Conservation (phyloP, 352 stramenopile species). For the Globisporangium canariense region DNA sequence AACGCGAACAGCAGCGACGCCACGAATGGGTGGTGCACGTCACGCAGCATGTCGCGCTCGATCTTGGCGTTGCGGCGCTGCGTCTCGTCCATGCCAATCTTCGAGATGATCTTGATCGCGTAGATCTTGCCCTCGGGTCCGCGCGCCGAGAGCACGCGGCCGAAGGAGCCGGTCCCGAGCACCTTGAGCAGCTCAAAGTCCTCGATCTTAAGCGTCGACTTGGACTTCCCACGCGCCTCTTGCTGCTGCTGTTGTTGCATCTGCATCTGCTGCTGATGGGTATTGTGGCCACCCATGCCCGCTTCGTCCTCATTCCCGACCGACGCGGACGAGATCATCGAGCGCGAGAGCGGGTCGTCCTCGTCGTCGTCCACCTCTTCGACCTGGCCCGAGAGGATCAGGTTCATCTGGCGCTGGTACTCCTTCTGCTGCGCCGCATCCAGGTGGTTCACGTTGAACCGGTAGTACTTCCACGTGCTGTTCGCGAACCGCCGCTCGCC, state of each 20-base stretch:
- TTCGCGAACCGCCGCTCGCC: slow-evolving; percentile 72
- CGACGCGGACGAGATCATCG: slow-evolving; percentile 53
- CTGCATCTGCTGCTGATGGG: slow-evolving; percentile 23
- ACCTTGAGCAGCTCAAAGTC: slow-evolving; percentile 88
- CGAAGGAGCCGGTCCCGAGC: slow-evolving; percentile 80
- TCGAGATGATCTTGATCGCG: slow-evolving; percentile 88
- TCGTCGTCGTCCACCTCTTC: slow-evolving; percentile 76
- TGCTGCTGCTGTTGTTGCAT: slow-evolving; percentile 13
- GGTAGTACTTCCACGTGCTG: slow-evolving; percentile 87
- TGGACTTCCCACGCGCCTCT: slow-evolving; percentile 57
- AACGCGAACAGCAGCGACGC: slow-evolving; percentile 97
- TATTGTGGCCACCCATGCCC: neutral
- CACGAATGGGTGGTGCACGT: slow-evolving; percentile 96
- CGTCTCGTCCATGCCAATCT: slow-evolving; percentile 86
- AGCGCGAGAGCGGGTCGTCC: slow-evolving; percentile 54
- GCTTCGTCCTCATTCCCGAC: slow-evolving; percentile 64
- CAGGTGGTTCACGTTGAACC: slow-evolving; percentile 79
- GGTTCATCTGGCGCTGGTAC: slow-evolving; percentile 43
- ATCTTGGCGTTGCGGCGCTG: slow-evolving; percentile 80
- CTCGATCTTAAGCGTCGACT: slow-evolving; percentile 78
- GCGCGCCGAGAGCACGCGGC: slow-evolving; percentile 76
- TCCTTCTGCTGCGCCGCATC: slow-evolving; percentile 50
- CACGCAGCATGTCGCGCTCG: slow-evolving; percentile 94
- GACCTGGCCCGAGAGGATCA: slow-evolving; percentile 70
- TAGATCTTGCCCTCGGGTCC: slow-evolving; percentile 67